Percentiles rank a stretch among this genome's conserved stretches.
Conservation (phyloP, 345 rosid genomes). For the Erodium maritimum region DNA sequence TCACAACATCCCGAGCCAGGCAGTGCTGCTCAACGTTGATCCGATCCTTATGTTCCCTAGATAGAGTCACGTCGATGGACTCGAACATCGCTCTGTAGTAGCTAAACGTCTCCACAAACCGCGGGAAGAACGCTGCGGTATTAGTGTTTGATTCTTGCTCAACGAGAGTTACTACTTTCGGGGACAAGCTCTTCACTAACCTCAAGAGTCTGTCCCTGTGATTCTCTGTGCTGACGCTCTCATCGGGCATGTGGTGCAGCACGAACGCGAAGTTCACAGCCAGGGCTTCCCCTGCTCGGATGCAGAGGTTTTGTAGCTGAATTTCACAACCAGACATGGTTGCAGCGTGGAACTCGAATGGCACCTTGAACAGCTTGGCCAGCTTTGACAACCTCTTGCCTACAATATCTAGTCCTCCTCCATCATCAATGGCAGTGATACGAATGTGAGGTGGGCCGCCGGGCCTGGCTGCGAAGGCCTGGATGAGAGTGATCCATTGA, state of each 20-base stretch:
- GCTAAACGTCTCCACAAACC: constrained; percentile 62
- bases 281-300: constrained; percentile 54
- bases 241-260: constrained; percentile 83
- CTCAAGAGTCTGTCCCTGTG: constrained; percentile 61
- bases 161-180: constrained; percentile 82
- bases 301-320: constrained; percentile 27
- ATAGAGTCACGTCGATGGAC: constrained; percentile 65
- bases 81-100: constrained; percentile 86
- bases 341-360: constrained; percentile 71
- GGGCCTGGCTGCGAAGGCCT: constrained; percentile 88
- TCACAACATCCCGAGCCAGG: constrained; percentile 75
- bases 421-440: constrained; percentile 71
- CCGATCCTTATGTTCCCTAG: constrained; percentile 63
- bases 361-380: constrained; percentile 54
- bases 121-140: constrained; percentile 69
- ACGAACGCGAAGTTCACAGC: constrained; percentile 79
- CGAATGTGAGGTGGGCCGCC: constrained; percentile 80
- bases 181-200: constrained; percentile 57
- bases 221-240: constrained; percentile 74
- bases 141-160: constrained; percentile 91
- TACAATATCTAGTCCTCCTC: constrained; percentile 52
- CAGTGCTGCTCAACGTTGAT: constrained; percentile 86
- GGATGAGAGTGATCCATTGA: constrained; percentile 84
- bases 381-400: constrained; percentile 52
- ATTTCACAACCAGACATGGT: constrained; percentile 41